These are phyloP conservation scores for Neofusicoccum umdonicola DNA, from an alignment of 2,329 filamentous ascomycete species.

Conservation along the genomic window DNA sequence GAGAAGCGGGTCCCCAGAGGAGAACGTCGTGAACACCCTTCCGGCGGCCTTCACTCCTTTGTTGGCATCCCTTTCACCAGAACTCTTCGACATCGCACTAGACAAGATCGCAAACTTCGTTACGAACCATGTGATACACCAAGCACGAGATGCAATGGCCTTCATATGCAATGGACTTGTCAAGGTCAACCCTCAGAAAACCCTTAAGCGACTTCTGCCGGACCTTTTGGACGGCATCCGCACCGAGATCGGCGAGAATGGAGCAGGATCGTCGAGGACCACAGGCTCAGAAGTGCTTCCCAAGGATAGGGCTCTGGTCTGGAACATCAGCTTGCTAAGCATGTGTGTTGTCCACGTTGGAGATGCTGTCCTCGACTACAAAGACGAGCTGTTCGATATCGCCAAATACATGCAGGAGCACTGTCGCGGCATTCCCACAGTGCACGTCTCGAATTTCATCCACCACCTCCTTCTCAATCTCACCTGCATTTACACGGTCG, in stretches of 20 bases:
- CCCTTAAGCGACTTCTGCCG: conserved; percentile 84
- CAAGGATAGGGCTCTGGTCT: conserved; percentile 86
- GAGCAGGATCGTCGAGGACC: conserved; percentile 89
- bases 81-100: conserved; percentile 87
- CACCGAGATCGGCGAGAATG: conserved; percentile 95
- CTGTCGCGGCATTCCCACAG: conserved; percentile 88
- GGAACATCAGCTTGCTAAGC: conserved; percentile 94
- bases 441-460: conserved; percentile 96
- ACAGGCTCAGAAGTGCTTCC: conserved; percentile 92
- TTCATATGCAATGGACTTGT: conserved; percentile 96
- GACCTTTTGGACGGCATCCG: conserved; percentile 89
- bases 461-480: conserved; percentile 94
- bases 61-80: conserved; percentile 85
- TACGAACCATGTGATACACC: conserved; percentile 90
- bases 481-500: conserved; percentile 89
- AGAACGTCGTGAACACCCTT: conserved; percentile 93
- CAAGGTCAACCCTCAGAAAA: conserved; percentile 93
- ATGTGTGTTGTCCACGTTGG: conserved; percentile 98
- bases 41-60: conserved; percentile 88
- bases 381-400: conserved; percentile 84
- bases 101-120: conserved; percentile 93
- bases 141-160: conserved; percentile 95
- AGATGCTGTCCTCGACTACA: conserved; percentile 82
- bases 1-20: conserved; percentile 87
- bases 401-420: conserved; percentile 95